These are phyloP conservation scores for Kwoniella shandongensis DNA, from an alignment of 768 basidiomycete genomes.

Conservation along the genomic window DNA sequence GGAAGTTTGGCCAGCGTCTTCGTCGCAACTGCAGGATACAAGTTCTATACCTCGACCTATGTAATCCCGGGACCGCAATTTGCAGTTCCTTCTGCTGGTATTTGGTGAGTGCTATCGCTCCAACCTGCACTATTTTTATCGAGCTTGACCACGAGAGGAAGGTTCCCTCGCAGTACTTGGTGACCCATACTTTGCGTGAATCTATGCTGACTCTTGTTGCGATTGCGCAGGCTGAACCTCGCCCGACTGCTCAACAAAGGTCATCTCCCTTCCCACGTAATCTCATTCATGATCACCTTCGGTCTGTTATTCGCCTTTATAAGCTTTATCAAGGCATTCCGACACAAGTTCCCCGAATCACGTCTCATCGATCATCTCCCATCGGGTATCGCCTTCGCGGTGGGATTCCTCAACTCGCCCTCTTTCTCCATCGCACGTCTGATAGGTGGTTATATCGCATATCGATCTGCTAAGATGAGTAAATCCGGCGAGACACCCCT, in stretches of 20 bases:
- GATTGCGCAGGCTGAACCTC: slow-evolving; percentile 54
- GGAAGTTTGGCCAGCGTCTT: slow-evolving; percentile 85
- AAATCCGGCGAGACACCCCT: slow-evolving; percentile 43
- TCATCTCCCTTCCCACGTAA: slow-evolving; percentile 72
- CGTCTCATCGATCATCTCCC: slow-evolving; percentile 67
- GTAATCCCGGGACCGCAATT: slow-evolving; percentile 90
- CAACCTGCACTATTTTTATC: too few species aligned
- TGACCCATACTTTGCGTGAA: too few species aligned
- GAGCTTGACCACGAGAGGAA: too few species aligned
- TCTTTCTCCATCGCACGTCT: slow-evolving; percentile 89
- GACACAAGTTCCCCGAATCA: slow-evolving; percentile 10
- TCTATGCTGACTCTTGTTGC: not conserved
- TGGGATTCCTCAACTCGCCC: slow-evolving; percentile 93
- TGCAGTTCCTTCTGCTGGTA: slow-evolving; percentile 90
- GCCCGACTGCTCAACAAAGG: slow-evolving; percentile 61
- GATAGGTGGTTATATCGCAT: slow-evolving; percentile 80
- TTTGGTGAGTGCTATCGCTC: slow-evolving; percentile 65
- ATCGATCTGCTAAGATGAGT: slow-evolving; percentile 50
- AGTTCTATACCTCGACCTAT: slow-evolving; percentile 82
- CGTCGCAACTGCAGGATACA: slow-evolving; percentile 83
- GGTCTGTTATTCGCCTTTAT: slow-evolving; percentile 69
- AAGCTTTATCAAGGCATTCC: slow-evolving; percentile 66
- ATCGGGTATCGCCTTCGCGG: slow-evolving; percentile 90
- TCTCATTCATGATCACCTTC: slow-evolving; percentile 75
- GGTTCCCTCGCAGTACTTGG: too few species aligned